These are phyloP conservation scores for Myriosclerotinia duriaeana DNA, from an alignment of 2,329 filamentous ascomycete species.

Conservation along the genomic window DNA sequence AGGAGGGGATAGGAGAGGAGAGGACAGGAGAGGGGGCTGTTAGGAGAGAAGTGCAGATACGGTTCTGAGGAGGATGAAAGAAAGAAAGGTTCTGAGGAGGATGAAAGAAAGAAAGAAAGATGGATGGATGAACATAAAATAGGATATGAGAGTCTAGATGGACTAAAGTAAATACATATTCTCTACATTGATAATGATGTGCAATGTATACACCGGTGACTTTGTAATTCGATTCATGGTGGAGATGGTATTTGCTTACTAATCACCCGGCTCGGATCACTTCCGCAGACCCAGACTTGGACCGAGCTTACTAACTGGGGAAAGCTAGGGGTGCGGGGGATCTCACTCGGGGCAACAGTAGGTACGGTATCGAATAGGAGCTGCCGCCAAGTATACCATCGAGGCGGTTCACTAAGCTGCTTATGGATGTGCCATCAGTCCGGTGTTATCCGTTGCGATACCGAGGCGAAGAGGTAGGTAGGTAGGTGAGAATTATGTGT, in stretches of 20 bases:
- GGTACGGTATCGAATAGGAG: too few relatives aligned
- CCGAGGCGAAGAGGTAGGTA: not conserved
- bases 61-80: not conserved
- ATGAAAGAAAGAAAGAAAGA: not conserved
- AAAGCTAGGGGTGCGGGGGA: not conserved
- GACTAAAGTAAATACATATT: slow-evolving; percentile 1
- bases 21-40: not conserved
- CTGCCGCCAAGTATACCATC: not conserved
- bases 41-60: not conserved
- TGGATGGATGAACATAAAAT: not conserved
- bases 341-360: not conserved
- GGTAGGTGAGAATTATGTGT: not conserved
- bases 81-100: not conserved
- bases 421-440: not conserved
- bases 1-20: too few relatives aligned
- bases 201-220: not conserved
- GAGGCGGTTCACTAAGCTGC: not conserved
- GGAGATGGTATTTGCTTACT: not conserved
- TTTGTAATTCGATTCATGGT: not conserved
- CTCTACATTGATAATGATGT: not conserved
- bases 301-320: not conserved
- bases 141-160: not conserved
- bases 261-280: not conserved
- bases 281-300: not conserved
- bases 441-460: not conserved